Percentiles rank a stretch among this genome's conserved stretches.
Conservation (phyloP, 2,329 filamentous ascomycete genomes). For the Phialemonium atrogriseum region DNA sequence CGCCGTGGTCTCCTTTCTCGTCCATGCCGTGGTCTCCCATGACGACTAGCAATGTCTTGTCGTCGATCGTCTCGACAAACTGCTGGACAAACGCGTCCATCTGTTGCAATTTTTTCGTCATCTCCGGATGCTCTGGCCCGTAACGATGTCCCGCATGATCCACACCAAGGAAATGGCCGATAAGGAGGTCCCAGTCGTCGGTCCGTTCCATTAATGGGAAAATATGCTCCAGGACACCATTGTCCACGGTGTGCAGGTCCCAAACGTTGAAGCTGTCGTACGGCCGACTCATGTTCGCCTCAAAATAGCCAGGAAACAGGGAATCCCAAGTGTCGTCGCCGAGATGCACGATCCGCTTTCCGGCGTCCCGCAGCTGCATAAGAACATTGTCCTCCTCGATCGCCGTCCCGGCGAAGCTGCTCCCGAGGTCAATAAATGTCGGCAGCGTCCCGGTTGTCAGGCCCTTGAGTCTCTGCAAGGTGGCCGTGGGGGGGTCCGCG, state of each 20-base stretch:
- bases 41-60: slow-evolving; percentile 80
- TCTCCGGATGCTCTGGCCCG: slow-evolving; percentile 84
- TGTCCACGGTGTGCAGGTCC: slow-evolving; percentile 95
- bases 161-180: slow-evolving; percentile 90
- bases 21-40: slow-evolving; percentile 99
- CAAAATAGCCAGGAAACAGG: slow-evolving; percentile 89
- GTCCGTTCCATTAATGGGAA: slow-evolving; percentile 70
- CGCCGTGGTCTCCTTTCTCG: slow-evolving; percentile 92
- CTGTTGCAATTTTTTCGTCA: slow-evolving; percentile 82
- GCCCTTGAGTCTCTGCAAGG: slow-evolving; percentile 85
- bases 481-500: slow-evolving; percentile 91
- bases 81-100: slow-evolving; percentile 77
- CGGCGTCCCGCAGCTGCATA: slow-evolving; percentile 55
- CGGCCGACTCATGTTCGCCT: slow-evolving; percentile 72
- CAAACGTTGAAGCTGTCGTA: slow-evolving; percentile 99
- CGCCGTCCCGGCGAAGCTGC: slow-evolving; percentile 88
- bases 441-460: slow-evolving; percentile 91
- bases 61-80: slow-evolving; percentile 65
- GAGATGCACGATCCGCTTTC: slow-evolving; percentile 76
- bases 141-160: slow-evolving; percentile 97
- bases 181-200: slow-evolving; percentile 82
- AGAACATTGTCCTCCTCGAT: slow-evolving; percentile 86
- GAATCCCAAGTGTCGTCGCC: slow-evolving; percentile 98
- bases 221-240: slow-evolving; percentile 86
- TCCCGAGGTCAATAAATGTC: slow-evolving; percentile 88